Conservation (phyloP, 2,329 filamentous ascomycete genomes). For the Ciborinia camelliae region DNA sequence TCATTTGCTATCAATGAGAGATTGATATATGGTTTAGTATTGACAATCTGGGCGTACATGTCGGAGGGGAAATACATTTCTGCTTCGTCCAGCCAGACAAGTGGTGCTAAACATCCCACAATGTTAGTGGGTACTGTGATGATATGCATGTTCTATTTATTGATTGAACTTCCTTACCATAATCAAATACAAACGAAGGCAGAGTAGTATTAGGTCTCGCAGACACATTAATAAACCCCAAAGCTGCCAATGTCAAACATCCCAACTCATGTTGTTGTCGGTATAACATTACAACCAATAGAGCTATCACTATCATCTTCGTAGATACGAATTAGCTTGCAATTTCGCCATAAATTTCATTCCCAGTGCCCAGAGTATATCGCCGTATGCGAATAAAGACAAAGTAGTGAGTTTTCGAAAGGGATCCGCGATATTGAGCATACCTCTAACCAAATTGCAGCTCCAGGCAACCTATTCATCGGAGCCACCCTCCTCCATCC, state of each 20-base stretch:
- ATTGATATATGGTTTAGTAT: slow-evolving; percentile 47
- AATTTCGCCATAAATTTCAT: slow-evolving; percentile 23
- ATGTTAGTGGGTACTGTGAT: slow-evolving; percentile 2
- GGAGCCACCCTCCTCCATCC: slow-evolving; percentile 8
- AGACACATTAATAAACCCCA: slow-evolving; percentile 1
- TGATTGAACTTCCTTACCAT: slow-evolving; percentile 39
- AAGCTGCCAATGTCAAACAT: slow-evolving; percentile 9
- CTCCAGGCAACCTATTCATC: not conserved
- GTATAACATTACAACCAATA: slow-evolving; percentile 14
- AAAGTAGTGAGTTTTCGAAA: not conserved
- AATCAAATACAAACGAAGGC: slow-evolving; percentile 45
- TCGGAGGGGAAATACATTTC: slow-evolving; percentile 50
- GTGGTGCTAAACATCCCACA: slow-evolving; percentile 42
- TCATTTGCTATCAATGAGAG: slow-evolving; percentile 41
- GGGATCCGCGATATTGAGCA: not conserved
- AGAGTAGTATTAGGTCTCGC: slow-evolving; percentile 32
- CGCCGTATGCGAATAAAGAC: not conserved
- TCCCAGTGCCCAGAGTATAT: not conserved
- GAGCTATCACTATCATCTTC: slow-evolving; percentile 16
- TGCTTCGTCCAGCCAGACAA: slow-evolving; percentile 48
- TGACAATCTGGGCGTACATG: slow-evolving; percentile 44
- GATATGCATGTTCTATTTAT: not conserved
- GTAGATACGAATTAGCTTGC: not conserved
- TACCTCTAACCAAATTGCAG: slow-evolving; percentile 26
- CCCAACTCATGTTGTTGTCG: slow-evolving; percentile 11